Evolutionary conservation across 106 monocot genomes (phyloP).

Genomic region (Phalaenopsis aphrodite): DNA sequence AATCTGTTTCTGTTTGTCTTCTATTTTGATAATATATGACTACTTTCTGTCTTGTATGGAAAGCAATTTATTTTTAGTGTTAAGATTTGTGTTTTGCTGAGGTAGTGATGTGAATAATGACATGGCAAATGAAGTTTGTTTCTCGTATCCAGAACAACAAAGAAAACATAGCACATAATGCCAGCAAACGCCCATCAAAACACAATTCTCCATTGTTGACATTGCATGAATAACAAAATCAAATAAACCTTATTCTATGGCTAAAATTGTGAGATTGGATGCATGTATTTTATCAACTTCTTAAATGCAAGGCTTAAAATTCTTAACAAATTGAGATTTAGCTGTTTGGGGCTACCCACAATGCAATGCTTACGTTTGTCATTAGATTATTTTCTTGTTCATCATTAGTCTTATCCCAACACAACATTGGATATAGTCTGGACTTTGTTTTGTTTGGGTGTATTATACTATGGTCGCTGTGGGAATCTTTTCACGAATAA

Average conservation of each 20-base stretch:
- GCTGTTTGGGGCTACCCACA: background rate
- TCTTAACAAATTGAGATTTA: background rate
- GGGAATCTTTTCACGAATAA: no score
- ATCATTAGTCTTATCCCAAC: background rate
- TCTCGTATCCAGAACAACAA: no score
- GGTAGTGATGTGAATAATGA: no score
- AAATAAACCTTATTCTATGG: background rate
- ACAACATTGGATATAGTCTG: background rate
- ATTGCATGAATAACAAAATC: background rate
- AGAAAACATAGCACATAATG: no score
- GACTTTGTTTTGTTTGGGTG: background rate
- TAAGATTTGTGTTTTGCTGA: no score
- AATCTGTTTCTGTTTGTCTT: background rate
- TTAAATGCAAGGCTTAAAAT: background rate
- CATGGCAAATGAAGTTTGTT: no score
- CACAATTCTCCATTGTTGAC: no score
- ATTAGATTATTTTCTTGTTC: background rate
- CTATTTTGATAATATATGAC: no score
- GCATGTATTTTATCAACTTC: background rate
- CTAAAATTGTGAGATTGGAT: background rate
- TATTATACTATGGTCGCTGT: no score
- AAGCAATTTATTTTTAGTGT: no score
- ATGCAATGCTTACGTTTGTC: background rate
- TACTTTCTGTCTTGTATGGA: no score
- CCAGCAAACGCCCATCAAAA: no score